Evolutionary conservation across 441 rosid species (phyloP).

Genomic region (Sinapis alba): DNA sequence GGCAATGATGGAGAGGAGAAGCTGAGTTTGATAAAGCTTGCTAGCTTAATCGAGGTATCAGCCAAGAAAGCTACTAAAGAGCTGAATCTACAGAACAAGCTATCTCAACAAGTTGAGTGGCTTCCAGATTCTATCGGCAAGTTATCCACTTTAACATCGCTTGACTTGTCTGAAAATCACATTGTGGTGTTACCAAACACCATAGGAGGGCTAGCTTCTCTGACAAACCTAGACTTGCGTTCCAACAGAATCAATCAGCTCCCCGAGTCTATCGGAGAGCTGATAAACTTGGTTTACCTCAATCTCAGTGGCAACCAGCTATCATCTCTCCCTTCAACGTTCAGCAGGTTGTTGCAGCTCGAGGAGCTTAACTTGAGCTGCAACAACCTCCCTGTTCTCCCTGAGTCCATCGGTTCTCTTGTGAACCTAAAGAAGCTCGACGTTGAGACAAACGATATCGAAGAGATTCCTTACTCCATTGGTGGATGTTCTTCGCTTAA

Average conservation of each 20-base stretch:
- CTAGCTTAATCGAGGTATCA: constrained; percentile 81
- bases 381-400: constrained; percentile 57
- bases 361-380: constrained; percentile 83
- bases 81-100: constrained; percentile 72
- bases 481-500: constrained; percentile 68
- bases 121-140: constrained; percentile 88
- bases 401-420: constrained; percentile 78
- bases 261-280: constrained; percentile 76
- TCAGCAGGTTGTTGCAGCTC: constrained; percentile 66
- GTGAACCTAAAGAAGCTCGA: constrained; percentile 60
- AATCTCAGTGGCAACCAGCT: constrained; percentile 75
- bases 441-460: constrained; percentile 80
- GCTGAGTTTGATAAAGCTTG: constrained; percentile 82
- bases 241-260: constrained; percentile 68
- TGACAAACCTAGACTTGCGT: constrained; percentile 73
- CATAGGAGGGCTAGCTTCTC: constrained; percentile 81
- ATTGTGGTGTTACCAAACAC: constrained; percentile 64
- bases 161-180: constrained; percentile 81
- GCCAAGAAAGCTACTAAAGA: constrained; percentile 74
- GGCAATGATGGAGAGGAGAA: constrained; percentile 40
- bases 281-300: constrained; percentile 61
- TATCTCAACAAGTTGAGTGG: constrained; percentile 85
- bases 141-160: constrained; percentile 58
- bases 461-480: constrained; percentile 76
- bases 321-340: constrained; percentile 61